These are phyloP conservation scores for Haplographium delicatum DNA, from an alignment of 495 filamentous ascomycete genomes.

Conservation along the genomic window DNA sequence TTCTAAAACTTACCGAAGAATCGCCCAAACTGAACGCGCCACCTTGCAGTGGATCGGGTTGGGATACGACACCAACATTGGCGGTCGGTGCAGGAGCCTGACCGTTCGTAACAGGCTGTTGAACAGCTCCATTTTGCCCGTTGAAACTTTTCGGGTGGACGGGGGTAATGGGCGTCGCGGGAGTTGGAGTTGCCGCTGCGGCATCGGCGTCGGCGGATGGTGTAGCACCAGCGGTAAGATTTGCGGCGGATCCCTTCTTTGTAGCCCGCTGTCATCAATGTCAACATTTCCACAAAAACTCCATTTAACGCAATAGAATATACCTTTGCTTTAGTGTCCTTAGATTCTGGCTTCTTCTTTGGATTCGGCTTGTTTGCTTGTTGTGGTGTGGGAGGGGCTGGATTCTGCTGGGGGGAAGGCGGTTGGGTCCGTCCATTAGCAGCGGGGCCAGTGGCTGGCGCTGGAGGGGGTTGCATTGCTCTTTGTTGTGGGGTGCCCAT, in stretches of 20 bases:
- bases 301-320: slow-evolving; percentile 30
- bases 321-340: slow-evolving; percentile 73
- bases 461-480: slow-evolving; percentile 86
- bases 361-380: slow-evolving; percentile 72
- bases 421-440: slow-evolving; percentile 61
- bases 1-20: slow-evolving; percentile 13
- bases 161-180: slow-evolving; percentile 83
- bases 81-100: slow-evolving; percentile 37
- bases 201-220: slow-evolving; percentile 68
- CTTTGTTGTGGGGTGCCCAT: slow-evolving; percentile 75
- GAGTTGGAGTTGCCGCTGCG: slow-evolving; percentile 69
- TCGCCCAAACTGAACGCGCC: slow-evolving; percentile 17
- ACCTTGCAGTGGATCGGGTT: slow-evolving; percentile 36
- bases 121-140: slow-evolving; percentile 46
- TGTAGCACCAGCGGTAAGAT: slow-evolving; percentile 52
- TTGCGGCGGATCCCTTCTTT: slow-evolving; percentile 65
- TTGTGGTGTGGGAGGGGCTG: slow-evolving; percentile 83
- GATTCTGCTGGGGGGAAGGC: slow-evolving; percentile 70
- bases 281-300: slow-evolving; percentile 28
- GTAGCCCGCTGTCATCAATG: slow-evolving; percentile 47
- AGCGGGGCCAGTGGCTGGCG: slow-evolving; percentile 56
- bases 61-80: slow-evolving; percentile 41
- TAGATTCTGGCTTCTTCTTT: slow-evolving; percentile 74
- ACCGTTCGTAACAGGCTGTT: slow-evolving; percentile 39
- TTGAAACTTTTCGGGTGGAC: slow-evolving; percentile 61